These are phyloP conservation scores for Trypanosoma vivax DNA, from an alignment of 208 protist genomes.

Conservation along the genomic window DNA sequence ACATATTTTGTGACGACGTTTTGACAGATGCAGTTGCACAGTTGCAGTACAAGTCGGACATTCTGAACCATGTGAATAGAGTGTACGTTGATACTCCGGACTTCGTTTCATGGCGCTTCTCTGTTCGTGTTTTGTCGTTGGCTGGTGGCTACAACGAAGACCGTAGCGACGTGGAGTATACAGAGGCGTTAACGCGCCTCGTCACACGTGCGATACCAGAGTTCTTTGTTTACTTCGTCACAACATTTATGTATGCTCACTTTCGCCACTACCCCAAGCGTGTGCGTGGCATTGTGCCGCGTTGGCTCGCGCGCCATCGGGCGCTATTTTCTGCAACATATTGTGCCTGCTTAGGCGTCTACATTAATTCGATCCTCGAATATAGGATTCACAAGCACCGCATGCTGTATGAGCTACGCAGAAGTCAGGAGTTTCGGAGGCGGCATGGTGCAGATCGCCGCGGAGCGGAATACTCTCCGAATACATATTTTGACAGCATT, in stretches of 20 bases:
- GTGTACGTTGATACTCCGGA: slow-evolving; percentile 79
- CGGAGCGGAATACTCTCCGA: slow-evolving; percentile 48
- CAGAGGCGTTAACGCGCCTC: slow-evolving; percentile 55
- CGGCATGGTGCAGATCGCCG: slow-evolving; percentile 56
- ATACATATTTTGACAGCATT: slow-evolving; percentile 73
- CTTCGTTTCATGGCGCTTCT: slow-evolving; percentile 86
- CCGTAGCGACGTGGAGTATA: slow-evolving; percentile 79
- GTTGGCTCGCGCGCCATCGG: slow-evolving; percentile 74
- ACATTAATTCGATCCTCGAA: slow-evolving; percentile 60
- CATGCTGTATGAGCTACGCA: slow-evolving; percentile 70
- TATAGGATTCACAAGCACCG: slow-evolving; percentile 75
- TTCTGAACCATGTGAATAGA: slow-evolving; percentile 83
- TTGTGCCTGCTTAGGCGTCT: slow-evolving; percentile 63
- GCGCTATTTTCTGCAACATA: slow-evolving; percentile 69
- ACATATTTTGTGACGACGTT: slow-evolving; percentile 84
- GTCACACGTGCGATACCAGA: slow-evolving; percentile 71
- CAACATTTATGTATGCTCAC: slow-evolving; percentile 72
- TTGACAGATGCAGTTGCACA: slow-evolving; percentile 79
- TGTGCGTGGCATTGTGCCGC: slow-evolving; percentile 65
- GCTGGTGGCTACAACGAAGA: slow-evolving; percentile 86
- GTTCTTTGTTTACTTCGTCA: slow-evolving; percentile 73
- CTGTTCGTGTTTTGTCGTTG: slow-evolving; percentile 81
- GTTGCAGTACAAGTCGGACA: slow-evolving; percentile 88
- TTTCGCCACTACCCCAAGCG: slow-evolving; percentile 77
- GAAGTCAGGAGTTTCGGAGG: slow-evolving; percentile 64